Evolutionary conservation across 2,329 filamentous ascomycete genomes (phyloP).

Genomic region (Didymella arachidicola): DNA sequence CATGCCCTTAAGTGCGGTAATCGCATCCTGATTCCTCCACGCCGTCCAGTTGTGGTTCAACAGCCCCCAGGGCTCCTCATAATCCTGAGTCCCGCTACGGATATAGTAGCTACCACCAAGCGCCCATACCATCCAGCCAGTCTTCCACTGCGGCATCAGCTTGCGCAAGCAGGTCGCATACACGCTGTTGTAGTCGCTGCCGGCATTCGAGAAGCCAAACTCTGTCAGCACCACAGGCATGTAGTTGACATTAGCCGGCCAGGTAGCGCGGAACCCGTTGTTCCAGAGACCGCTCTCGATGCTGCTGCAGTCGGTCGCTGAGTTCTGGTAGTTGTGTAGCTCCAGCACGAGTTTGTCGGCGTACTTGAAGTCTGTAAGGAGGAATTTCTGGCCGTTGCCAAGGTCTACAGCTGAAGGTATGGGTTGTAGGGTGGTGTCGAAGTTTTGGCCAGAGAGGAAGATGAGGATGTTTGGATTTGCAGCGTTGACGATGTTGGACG

Average conservation of each 20-base stretch:
- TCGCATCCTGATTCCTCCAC: conserved; percentile 50
- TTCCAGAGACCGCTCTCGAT: conserved; percentile 59
- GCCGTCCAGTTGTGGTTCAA: conserved; percentile 56
- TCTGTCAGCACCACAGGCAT: conserved; percentile 67
- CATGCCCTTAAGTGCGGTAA: conserved; percentile 60
- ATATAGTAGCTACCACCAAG: conserved; percentile 67
- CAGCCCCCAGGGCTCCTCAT: conserved; percentile 63
- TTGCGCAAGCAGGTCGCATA: conserved; percentile 63
- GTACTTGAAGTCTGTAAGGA: conserved; percentile 58
- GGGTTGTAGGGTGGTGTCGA: conserved; percentile 63
- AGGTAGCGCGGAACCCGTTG: conserved; percentile 63
- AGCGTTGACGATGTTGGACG: conserved; percentile 59
- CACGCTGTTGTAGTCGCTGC: conserved; percentile 57
- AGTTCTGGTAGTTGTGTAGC: conserved; percentile 67
- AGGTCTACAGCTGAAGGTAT: conserved; percentile 60
- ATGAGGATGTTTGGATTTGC: conserved; percentile 63
- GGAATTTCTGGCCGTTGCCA: conserved; percentile 59
- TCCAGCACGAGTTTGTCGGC: conserved; percentile 66
- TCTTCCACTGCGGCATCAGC: conserved; percentile 64
- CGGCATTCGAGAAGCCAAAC: conserved; percentile 60
- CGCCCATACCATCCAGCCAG: conserved; percentile 68
- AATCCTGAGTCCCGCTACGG: conserved; percentile 55
- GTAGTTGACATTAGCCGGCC: conserved; percentile 51
- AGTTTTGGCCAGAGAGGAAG: conserved; percentile 66
- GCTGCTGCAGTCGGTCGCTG: conserved; percentile 57